These are phyloP conservation scores for Caryopteris hybrid DNA, from an alignment of 305 asterid genomes.

Conservation along the genomic window DNA sequence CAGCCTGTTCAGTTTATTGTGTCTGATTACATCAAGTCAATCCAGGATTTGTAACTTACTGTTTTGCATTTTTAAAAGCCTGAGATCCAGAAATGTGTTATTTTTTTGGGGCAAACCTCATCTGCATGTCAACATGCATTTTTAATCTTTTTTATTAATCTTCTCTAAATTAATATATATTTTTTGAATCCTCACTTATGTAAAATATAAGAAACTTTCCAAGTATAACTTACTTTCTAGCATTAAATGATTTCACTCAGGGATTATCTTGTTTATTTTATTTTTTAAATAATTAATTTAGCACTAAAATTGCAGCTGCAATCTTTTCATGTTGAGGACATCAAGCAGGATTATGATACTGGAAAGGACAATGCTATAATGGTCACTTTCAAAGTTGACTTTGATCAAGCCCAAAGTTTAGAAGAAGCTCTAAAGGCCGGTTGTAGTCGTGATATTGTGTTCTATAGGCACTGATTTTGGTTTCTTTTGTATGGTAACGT, in stretches of 20 bases:
- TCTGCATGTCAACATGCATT: too few relatives aligned
- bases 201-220: too few relatives aligned
- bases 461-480: slow-evolving; percentile 44
- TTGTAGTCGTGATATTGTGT: slow-evolving; percentile 76
- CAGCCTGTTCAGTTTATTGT: too few relatives aligned
- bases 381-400: slow-evolving; percentile 87
- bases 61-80: too few relatives aligned
- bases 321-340: slow-evolving; percentile 75
- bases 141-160: too few relatives aligned
- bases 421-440: slow-evolving; percentile 79
- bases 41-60: too few relatives aligned
- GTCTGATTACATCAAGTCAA: too few relatives aligned
- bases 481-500: background rate
- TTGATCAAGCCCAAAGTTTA: slow-evolving; percentile 63
- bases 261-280: background rate
- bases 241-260: background rate
- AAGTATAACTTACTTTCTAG: too few relatives aligned
- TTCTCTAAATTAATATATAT: too few relatives aligned
- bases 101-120: too few relatives aligned
- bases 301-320: slow-evolving; percentile 61
- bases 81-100: too few relatives aligned
- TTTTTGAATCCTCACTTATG: too few relatives aligned
- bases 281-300: background rate
- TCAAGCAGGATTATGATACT: slow-evolving; percentile 91
- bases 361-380: slow-evolving; percentile 76